These are phyloP conservation scores for Nakataea oryzae DNA, from an alignment of 2,329 filamentous ascomycete species.

Conservation along the genomic window DNA sequence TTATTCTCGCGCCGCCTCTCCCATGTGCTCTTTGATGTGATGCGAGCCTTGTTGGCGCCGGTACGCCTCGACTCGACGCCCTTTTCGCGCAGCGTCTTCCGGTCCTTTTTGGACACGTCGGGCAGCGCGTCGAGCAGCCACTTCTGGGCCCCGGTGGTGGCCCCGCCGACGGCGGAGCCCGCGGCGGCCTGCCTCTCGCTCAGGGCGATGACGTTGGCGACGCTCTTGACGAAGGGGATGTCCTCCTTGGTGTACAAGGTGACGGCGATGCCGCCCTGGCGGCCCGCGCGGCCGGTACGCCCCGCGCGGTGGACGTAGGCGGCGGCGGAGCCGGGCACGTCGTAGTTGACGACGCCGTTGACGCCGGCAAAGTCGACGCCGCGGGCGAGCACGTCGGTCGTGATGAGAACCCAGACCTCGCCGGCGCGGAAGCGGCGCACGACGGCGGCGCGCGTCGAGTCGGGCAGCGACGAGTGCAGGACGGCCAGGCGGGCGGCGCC, in stretches of 20 bases:
- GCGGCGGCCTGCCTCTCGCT: conserved; percentile 62
- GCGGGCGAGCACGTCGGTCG: conserved; percentile 83
- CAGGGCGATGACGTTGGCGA: conserved; percentile 83
- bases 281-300: conserved; percentile 78
- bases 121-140: conserved; percentile 88
- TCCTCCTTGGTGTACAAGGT: conserved; percentile 96
- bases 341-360: conserved; percentile 95
- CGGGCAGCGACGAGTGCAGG: conserved; percentile 77
- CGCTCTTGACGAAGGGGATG: conserved; percentile 75
- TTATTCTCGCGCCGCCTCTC: conserved; percentile 62
- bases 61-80: conserved; percentile 64
- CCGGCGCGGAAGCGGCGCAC: conserved; percentile 86
- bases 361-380: conserved; percentile 93
- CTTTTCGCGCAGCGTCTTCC: conserved; percentile 68
- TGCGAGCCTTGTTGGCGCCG: conserved; percentile 45
- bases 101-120: conserved; percentile 71
- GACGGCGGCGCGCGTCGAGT: conserved; percentile 63
- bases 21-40: conserved; percentile 75
- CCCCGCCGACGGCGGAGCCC: conserved; percentile 8
- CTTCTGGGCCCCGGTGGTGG: conserved; percentile 48
- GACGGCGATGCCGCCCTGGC: conserved; percentile 78
- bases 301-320: conserved; percentile 91
- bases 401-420: conserved; percentile 94
- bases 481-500: conserved; percentile 78
- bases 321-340: conserved; percentile 84